A percentile compares a stretch with the other conserved stretches of the same genome.
phyloP scores from a whole-genome alignment of 805 yeast species.

The Candida vartiovaarae region DNA sequence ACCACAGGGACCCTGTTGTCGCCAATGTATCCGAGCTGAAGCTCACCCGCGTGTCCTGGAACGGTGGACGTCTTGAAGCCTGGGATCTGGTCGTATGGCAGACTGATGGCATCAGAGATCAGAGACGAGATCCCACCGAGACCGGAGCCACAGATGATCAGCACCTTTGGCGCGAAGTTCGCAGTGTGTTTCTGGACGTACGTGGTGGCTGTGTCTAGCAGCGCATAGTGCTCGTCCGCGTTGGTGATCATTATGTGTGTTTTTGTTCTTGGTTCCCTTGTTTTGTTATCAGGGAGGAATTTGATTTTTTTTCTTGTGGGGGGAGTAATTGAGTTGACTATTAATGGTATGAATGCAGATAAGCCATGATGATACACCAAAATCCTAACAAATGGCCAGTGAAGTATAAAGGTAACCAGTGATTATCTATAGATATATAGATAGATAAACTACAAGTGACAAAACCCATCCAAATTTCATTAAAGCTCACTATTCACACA shows the following conservation, averaged over 20 bases:
- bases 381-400: too few species aligned
- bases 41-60: conserved; percentile 81
- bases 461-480: neutral
- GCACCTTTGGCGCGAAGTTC: conserved; percentile 45
- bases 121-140: conserved; percentile 73
- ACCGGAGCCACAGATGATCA: conserved; percentile 93
- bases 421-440: too few species aligned
- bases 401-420: too few species aligned
- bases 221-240: conserved; percentile 8
- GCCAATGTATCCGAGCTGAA: conserved; percentile 75
- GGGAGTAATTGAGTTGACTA: too few species aligned
- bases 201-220: conserved; percentile 14
- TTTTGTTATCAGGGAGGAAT: neutral
- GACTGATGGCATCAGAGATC: conserved; percentile 33
- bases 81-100: conserved; percentile 67
- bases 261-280: neutral
- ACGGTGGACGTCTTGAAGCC: conserved; percentile 80
- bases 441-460: too few species aligned
- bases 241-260: conserved; percentile 2
- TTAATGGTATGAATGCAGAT: too few species aligned
- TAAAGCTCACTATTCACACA: conserved; percentile 41
- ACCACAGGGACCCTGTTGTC: conserved; percentile 66
- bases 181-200: conserved; percentile 8
- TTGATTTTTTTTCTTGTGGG: too few species aligned
- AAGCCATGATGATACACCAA: too few species aligned